Evolutionary conservation across 352 stramenopile species (phyloP), one percentile per base, ranked within the genome.

Genomic region (Phytophthora tubulina): DNA sequence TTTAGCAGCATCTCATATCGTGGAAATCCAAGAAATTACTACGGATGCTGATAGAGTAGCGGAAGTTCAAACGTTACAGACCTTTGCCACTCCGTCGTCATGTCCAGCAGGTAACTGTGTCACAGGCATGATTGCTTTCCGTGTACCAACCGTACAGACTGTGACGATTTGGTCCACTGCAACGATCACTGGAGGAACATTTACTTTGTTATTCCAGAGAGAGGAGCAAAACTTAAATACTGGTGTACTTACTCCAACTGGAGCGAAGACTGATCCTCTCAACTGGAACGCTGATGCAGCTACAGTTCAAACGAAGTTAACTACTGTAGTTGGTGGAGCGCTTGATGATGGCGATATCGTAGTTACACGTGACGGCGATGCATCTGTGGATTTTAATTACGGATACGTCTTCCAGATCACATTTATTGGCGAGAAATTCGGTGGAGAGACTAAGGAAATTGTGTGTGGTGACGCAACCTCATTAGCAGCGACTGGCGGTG

Each of bases 351-450:
- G 55, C 14, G 89, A 96, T 54, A 84, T 96, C 31, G 50, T 93
- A 6, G 87, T 96, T 8, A 94, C 85, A 7, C 86, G 87, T 2
- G 86, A 93, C 41, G 89, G 87, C 3, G 87, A 96, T 69, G 82
- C 51, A 3, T 86, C 78, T 0, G 70, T 73, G 1, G 74, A 77
- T 6, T 95, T 86, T 58, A 68, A 77, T 17, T 95, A 85, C 51
- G 89, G 87, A 11, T 94, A 93, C 35, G 62, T 89, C 9, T 94
- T 81, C 39, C 88, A 88, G 6, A 81, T 96, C 57, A 92, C 84
- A 41, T 96, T 96, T 70, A 58, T 95, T 7, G 86, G 89, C 9
- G 88, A 86, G 15, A 76, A 58, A 1, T 84, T 96, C 4, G 86
- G 81, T 1, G 89, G 89, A 2, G 81, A 96, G 46, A 91, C 87